Conservation (phyloP, 1,139 yeast genomes). For the Pichia kudriavzevii region DNA sequence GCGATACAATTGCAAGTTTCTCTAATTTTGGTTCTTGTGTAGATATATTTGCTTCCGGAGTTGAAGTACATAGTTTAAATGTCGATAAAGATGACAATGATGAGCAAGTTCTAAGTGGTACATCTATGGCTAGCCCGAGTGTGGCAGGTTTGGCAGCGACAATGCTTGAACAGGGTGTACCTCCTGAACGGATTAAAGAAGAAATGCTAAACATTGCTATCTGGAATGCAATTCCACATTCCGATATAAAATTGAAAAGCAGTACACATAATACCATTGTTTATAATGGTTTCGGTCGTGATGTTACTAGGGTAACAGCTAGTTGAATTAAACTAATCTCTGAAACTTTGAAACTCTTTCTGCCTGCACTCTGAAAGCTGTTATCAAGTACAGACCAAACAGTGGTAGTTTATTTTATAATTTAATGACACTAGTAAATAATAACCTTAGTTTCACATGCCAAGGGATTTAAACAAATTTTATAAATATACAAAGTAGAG, state of each 20-base stretch:
- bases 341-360: too few species aligned
- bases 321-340: too few species aligned
- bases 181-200: slow-evolving; percentile 34
- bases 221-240: slow-evolving; percentile 32
- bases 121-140: slow-evolving; percentile 83
- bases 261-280: slow-evolving; percentile 27
- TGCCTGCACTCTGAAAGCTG: too few species aligned
- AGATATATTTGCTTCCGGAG: slow-evolving; percentile 78
- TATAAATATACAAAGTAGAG: too few species aligned
- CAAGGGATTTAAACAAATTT: too few species aligned
- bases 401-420: too few species aligned
- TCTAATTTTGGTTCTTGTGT: slow-evolving; percentile 89
- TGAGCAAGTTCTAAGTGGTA: slow-evolving; percentile 58
- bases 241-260: slow-evolving; percentile 20
- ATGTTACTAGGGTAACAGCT: too few species aligned
- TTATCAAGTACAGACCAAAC: too few species aligned
- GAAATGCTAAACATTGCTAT: slow-evolving; percentile 35
- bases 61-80: slow-evolving; percentile 47
- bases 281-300: slow-evolving; percentile 22
- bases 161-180: slow-evolving; percentile 52
- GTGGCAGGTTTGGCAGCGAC: slow-evolving; percentile 70
- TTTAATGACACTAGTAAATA: too few species aligned
- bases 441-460: too few species aligned
- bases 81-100: slow-evolving; percentile 19
- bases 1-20: slow-evolving; percentile 62